Base-by-base conservation (phyloP, 2,329 filamentous ascomycete genomes). In the Cytospora leucostoma region DNA sequence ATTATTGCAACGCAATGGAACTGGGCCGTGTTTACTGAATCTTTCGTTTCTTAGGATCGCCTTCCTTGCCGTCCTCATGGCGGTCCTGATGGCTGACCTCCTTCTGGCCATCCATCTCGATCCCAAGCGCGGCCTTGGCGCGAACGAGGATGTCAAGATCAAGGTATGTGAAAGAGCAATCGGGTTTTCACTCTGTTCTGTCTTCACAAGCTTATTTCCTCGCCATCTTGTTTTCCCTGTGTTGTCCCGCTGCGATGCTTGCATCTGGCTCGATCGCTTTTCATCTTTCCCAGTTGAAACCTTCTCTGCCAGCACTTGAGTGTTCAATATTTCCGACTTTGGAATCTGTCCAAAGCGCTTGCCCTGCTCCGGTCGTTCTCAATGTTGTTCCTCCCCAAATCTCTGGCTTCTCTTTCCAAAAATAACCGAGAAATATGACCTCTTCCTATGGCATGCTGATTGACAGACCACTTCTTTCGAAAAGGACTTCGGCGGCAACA, bases 61-160 rank as follows among this genome's bases (percentile, higher is more conserved):
- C 53, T 40, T 57, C 3, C 8, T 47, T 47, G 19, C 34, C 44
- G 40, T 61, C 17, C 34, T 65, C 7, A 38, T 54, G 54, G 38
- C 34, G 50, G 13, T 33, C 7, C 54, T 55, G n/a, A 35, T 55
- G 55, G 32, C 51, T 47, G 40, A 51, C 51, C 49, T 32, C n/a
- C 12, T 40, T 19, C 51, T 49, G 11, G 37, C 38, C 32, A 15
- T 15, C 33, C 12, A 19, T n/a, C 62, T 15, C 33, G 12, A 33
- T n/a, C 62, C 67, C 34, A 70, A 70, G 62, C 67, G 68, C 5
- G 68, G 68, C 19, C 56, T 69, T 1, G 66, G 57, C 21, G 63
- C 61, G 27, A 69, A 70, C 47, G 68, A 70, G n/a, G 67, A 66
- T 17, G 53, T 69, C 15, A 61, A 60, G 27, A 67, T 69, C 67